Evolutionary conservation across 2,329 filamentous ascomycete genomes (phyloP).

Genomic region (Uncinocarpus reesii): DNA sequence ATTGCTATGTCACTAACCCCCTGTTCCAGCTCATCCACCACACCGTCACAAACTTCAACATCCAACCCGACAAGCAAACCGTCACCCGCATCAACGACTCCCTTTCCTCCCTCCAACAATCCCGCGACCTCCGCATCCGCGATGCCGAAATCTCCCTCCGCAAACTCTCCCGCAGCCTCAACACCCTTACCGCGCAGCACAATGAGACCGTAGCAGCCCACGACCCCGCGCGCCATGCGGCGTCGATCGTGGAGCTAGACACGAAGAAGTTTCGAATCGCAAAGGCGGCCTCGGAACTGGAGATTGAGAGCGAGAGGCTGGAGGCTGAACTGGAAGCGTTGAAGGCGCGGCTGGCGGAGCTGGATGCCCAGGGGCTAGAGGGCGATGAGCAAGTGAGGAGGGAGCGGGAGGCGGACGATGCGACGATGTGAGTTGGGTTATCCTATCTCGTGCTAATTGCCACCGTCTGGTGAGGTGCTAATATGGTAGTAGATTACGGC

Average conservation of each 20-base stretch:
- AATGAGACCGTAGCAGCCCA: conserved; percentile 64
- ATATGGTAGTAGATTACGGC: conserved; percentile 49
- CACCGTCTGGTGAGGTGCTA: neutral
- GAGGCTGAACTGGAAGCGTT: conserved; percentile 67
- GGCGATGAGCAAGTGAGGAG: conserved; percentile 48
- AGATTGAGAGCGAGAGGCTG: conserved; percentile 91
- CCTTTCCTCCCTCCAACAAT: conserved; percentile 69
- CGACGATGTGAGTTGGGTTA: conserved; percentile 34
- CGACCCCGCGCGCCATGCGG: conserved; percentile 69
- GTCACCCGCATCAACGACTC: conserved; percentile 77
- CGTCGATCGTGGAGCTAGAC: conserved; percentile 74
- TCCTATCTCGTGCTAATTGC: too few species aligned
- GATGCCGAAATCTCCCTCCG: conserved; percentile 59
- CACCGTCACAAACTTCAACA: conserved; percentile 92
- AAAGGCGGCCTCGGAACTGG: conserved; percentile 79
- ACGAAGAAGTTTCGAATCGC: conserved; percentile 89
- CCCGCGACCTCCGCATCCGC: conserved; percentile 65
- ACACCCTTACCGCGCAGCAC: conserved; percentile 64
- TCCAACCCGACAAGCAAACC: conserved; percentile 72
- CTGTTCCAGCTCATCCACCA: conserved; percentile 67
- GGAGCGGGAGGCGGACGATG: conserved; percentile 43
- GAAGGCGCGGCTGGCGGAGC: conserved; percentile 62
- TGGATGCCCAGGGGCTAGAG: conserved; percentile 80
- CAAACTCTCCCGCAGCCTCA: conserved; percentile 64
- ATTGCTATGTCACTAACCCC: neutral